Conservation (phyloP, 1,284 basidiomycete species). For the Schizophyllum commune region DNA sequence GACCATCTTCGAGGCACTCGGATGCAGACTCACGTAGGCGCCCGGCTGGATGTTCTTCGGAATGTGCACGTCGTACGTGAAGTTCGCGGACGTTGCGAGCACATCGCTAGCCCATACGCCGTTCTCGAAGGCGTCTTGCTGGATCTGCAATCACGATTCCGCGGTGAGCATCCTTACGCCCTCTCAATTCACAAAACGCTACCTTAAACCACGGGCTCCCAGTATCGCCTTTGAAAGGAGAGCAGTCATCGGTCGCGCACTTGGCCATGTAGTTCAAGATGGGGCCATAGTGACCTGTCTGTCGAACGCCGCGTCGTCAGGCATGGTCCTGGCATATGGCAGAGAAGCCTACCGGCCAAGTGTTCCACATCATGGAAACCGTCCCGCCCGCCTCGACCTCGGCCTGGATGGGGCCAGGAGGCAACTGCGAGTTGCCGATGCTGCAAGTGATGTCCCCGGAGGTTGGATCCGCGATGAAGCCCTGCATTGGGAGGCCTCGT, state of each 20-base stretch:
- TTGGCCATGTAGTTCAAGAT: conserved; percentile 30
- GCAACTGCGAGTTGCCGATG: conserved; percentile 26
- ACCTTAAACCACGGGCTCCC: conserved; percentile 32
- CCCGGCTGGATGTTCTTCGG: conserved; percentile 27
- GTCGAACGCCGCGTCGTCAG: neutral
- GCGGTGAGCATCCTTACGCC: neutral
- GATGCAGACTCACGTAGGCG: conserved; percentile 23
- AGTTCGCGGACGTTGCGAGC: conserved; percentile 21
- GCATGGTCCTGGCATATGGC: neutral
- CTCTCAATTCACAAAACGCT: neutral
- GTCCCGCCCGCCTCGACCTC: conserved; percentile 25
- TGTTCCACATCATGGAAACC: conserved; percentile 27
- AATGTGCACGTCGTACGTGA: conserved; percentile 26
- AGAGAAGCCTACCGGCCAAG: conserved; percentile 22
- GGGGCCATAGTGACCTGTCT: conserved; percentile 22
- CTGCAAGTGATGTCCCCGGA: conserved; percentile 29
- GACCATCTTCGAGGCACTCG: no score
- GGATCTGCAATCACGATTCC: conserved; percentile 16
- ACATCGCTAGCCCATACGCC: conserved; percentile 28
- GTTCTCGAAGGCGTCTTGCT: conserved; percentile 24
- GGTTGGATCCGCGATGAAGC: conserved; percentile 22
- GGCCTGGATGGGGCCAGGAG: conserved; percentile 26
- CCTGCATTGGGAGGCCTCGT: neutral
- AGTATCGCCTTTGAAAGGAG: conserved; percentile 24
- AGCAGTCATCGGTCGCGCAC: conserved; percentile 24